Conservation (phyloP, 352 stramenopile species). For the Thraustochytrium sp. region DNA sequence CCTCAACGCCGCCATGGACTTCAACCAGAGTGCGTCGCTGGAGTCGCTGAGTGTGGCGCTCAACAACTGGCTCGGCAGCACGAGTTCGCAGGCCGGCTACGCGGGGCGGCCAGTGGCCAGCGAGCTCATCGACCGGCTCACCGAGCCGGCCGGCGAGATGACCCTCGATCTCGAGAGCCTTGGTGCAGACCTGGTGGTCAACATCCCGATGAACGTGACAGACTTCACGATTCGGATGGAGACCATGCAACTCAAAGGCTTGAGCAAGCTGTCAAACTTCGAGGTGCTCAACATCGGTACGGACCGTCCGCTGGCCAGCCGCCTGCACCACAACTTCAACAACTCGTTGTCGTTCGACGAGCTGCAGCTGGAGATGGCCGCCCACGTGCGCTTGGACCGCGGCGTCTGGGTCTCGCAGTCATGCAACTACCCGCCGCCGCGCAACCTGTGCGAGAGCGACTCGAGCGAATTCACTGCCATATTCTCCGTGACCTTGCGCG, state of each 20-base stretch:
- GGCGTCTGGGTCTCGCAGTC: slow-evolving; percentile 3
- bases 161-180: neutral
- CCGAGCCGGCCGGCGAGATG: slow-evolving; percentile 2
- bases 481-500: neutral
- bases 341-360: neutral
- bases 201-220: neutral
- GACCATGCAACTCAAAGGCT: neutral
- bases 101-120: neutral
- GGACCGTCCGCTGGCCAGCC: neutral
- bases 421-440: neutral
- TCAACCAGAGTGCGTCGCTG: neutral
- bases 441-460: slow-evolving; percentile 1
- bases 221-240: neutral
- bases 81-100: neutral
- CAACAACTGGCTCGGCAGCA: neutral
- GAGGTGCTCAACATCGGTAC: neutral
- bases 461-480: neutral
- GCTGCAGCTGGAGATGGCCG: neutral
- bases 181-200: neutral
- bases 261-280: neutral
- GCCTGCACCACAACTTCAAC: neutral
- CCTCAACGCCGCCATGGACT: neutral
- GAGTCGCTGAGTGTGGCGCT: neutral
- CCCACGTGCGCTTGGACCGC: neutral
- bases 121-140: neutral